Percentiles rank a stretch among this genome's conserved stretches.
Evolutionary conservation across 805 yeast genomes (phyloP).

Genomic region (Yarrowia osloensis): DNA sequence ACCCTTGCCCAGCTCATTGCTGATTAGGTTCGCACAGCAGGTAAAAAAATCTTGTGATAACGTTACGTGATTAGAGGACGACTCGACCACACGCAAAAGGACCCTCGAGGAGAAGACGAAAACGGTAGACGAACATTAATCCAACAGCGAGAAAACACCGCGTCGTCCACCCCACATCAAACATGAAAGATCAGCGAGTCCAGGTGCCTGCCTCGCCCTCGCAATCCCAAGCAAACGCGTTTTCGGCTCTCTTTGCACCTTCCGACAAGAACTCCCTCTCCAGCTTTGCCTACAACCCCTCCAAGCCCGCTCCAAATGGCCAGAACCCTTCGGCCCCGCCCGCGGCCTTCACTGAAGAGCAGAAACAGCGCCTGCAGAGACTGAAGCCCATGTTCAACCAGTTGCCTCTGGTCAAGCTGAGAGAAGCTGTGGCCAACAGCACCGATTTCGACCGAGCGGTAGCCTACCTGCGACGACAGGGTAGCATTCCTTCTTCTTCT

Average conservation of each 20-base stretch:
- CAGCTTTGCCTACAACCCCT: slow-evolving; percentile 18
- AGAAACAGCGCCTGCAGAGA: slow-evolving; percentile 16
- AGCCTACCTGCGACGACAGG: slow-evolving; percentile 20
- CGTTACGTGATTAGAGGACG: slow-evolving; percentile 24
- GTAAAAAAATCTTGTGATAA: slow-evolving; percentile 23
- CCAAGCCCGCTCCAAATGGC: neutral
- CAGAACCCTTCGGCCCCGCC: neutral
- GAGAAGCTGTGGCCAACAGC: slow-evolving; percentile 24
- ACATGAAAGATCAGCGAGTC: slow-evolving; percentile 17
- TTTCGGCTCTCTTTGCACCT: slow-evolving; percentile 17
- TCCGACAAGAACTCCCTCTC: slow-evolving; percentile 21
- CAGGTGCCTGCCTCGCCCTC: slow-evolving; percentile 19
- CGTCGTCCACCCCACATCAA: neutral
- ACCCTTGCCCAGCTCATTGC: slow-evolving; percentile 17
- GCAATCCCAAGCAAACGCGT: slow-evolving; percentile 14
- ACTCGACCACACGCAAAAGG: neutral
- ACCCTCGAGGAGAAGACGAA: neutral
- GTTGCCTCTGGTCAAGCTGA: slow-evolving; percentile 18
- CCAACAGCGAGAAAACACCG: neutral
- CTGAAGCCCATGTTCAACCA: slow-evolving; percentile 30
- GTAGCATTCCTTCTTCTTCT: neutral
- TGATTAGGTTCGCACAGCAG: slow-evolving; percentile 11
- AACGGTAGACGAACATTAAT: neutral
- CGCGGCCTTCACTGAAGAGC: slow-evolving; percentile 1
- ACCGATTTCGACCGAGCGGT: slow-evolving; percentile 21